Evolutionary conservation across 169 alveolate genomes (phyloP).

Genomic region (Cystoisospora suis): DNA sequence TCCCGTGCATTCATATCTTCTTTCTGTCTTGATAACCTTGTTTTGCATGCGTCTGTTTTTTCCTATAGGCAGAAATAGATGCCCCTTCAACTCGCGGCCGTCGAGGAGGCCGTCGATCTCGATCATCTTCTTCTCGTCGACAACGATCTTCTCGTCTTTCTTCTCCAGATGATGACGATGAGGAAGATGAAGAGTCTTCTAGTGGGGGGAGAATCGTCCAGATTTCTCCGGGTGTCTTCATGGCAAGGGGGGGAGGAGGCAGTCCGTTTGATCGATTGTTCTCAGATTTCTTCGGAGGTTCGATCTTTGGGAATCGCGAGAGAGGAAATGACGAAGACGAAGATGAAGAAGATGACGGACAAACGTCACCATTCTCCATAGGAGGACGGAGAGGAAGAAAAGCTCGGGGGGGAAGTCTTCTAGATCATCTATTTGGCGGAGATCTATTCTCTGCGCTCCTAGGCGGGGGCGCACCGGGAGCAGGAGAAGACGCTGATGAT

Average conservation of each 20-base stretch:
- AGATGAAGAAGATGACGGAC: neutral
- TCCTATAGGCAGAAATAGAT: neutral
- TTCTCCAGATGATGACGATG: neutral
- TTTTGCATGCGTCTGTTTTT: neutral
- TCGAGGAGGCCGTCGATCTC: neutral
- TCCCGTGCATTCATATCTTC: neutral
- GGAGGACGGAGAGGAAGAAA: neutral
- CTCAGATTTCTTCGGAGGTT: slow-evolving; percentile 18
- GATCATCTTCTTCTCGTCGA: neutral
- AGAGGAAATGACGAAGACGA: neutral
- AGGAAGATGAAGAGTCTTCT: neutral
- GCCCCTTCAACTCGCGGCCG: neutral
- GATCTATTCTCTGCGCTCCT: neutral
- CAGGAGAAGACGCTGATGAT: neutral
- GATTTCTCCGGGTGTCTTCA: slow-evolving; percentile 15
- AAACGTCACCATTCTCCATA: neutral
- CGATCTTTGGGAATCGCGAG: neutral
- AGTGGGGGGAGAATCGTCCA: neutral
- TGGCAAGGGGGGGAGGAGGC: slow-evolving; percentile 15
- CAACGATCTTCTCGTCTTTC: too few relatives aligned
- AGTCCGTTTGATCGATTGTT: slow-evolving; percentile 31
- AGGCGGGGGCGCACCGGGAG: slow-evolving; percentile 22
- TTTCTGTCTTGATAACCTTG: neutral
- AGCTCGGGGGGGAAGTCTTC: slow-evolving; percentile 15
- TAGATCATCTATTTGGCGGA: slow-evolving; percentile 26